Evolutionary conservation across 1,284 basidiomycete genomes (phyloP), one percentile per base, ranked within the genome.

Genomic region (Tranzscheliella williamsii): DNA sequence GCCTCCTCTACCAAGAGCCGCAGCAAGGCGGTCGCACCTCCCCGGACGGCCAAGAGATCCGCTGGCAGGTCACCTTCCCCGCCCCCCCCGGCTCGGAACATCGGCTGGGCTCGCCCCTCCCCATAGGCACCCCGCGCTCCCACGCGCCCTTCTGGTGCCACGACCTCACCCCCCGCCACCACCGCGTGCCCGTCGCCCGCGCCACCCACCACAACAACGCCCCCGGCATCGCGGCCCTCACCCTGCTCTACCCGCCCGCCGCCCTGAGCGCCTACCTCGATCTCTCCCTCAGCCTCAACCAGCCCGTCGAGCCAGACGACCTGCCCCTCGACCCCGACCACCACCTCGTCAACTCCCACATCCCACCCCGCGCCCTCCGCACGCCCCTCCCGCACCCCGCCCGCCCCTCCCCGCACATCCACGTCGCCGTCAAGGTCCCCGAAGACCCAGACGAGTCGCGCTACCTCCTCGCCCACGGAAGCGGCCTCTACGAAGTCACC

Each of bases 11-110:
- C 27, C 27, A 50, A 1, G 20, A 13, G 2, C 51, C 60, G 2
- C 18, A 36, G 5, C 36, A 54, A 24, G 65, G 65, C 11, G 68
- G 66, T 0, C 42, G 68, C 23, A 35, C 24, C 9, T 65, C 66
- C 4, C 50, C 38, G 29, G 38, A 36, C 6, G 68, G 68, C 8
- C 45, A 63, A 8, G 24, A 58, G 21, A 45, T 70, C 32, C 24
- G 29, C 18, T 70, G 65, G 65, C 56, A 68, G 13, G 68, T 68
- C 24, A 63, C 62, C 11, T 70, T 70, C 27, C 68, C 68, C 8
- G 18, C 17, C 4, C 38, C 47, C 12, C 58, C 47, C 13, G 32
- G 31, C 6, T 15, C 30, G 0, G 24, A 34, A 34, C 8, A 15
- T 9, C 13, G 9, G 11, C 13, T 20, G 8, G 32, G 26, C 4